Evolutionary conservation across 306 rosid species (phyloP).

Genomic region (Malus asiatica): DNA sequence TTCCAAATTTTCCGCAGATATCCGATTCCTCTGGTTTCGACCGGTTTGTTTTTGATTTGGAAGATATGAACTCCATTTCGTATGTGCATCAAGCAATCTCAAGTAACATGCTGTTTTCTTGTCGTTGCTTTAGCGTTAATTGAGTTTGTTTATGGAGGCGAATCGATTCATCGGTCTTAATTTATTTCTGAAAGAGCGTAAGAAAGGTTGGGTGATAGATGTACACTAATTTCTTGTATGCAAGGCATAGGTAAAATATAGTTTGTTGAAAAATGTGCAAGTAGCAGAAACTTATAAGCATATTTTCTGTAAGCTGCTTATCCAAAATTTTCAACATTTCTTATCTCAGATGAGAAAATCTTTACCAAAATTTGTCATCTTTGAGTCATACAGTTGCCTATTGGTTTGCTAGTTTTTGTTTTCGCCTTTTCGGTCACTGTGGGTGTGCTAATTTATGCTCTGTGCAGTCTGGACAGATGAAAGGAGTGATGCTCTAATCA

Average conservation of each 20-base stretch:
- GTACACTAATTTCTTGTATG: neutral
- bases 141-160: neutral
- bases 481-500: constrained; percentile 13
- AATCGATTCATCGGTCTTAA: no score
- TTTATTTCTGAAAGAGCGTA: no score
- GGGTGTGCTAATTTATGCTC: neutral
- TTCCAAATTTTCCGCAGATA: neutral
- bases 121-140: neutral
- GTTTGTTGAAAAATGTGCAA: neutral
- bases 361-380: neutral
- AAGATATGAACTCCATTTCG: no score
- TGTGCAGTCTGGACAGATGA: neutral
- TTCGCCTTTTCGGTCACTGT: neutral
- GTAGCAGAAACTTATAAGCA: neutral
- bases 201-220: neutral
- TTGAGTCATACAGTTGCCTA: neutral
- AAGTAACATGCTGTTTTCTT: neutral
- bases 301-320: neutral
- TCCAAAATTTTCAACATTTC: neutral
- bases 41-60: neutral
- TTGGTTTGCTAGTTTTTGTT: no score
- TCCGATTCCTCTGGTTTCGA: neutral
- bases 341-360: neutral
- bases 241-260: neutral
- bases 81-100: neutral